These are phyloP conservation scores for Orbilia javanica DNA, from an alignment of 2,329 filamentous ascomycete species.

Conservation along the genomic window DNA sequence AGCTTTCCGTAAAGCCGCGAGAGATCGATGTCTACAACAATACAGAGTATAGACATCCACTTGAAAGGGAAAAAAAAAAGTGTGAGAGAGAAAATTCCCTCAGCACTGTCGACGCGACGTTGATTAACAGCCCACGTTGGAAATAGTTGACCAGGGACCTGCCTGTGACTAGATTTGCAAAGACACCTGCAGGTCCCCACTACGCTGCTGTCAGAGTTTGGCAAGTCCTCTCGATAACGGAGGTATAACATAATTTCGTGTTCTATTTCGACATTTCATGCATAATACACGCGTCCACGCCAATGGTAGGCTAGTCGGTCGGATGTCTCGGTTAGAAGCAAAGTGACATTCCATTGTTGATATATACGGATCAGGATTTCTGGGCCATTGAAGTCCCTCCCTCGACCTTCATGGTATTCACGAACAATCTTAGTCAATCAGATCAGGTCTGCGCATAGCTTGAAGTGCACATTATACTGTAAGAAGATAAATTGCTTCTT, in stretches of 20 bases:
- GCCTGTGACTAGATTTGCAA: no score
- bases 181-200: not conserved
- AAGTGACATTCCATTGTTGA: not conserved
- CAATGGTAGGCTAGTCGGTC: not conserved
- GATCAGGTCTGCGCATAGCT: not conserved
- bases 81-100: no score
- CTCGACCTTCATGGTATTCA: no score
- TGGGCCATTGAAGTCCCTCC: no score
- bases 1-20: not conserved
- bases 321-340: not conserved
- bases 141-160: no score
- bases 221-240: slow-evolving; percentile 8
- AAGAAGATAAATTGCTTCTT: no score
- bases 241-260: not conserved
- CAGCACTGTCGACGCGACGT: not conserved
- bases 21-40: not conserved
- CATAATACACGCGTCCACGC: not conserved
- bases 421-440: not conserved
- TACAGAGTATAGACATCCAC: no score
- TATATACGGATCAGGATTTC: no score
- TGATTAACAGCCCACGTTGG: no score
- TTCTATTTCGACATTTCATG: slow-evolving; percentile 9
- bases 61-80: no score
- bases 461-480: not conserved
- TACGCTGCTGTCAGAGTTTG: slow-evolving; percentile 1